These are phyloP conservation scores for Geosmithia putterillii DNA, from an alignment of 2,329 filamentous ascomycete genomes.

Conservation along the genomic window DNA sequence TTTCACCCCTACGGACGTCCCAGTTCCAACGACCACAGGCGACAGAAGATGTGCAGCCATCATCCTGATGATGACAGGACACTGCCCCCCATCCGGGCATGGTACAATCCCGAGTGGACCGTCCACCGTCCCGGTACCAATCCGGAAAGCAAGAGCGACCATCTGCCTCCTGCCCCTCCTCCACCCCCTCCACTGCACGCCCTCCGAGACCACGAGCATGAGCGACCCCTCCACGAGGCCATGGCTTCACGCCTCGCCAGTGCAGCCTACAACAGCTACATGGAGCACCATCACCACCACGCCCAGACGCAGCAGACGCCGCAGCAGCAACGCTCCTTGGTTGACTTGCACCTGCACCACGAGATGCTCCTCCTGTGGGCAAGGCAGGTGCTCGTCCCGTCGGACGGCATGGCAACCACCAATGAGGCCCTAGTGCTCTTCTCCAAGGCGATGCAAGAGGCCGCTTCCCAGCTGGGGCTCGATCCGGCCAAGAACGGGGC, in stretches of 20 bases:
- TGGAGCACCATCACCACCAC: neutral
- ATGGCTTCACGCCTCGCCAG: neutral
- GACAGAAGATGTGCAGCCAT: too few species aligned
- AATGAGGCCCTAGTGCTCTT: neutral
- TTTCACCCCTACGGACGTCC: too few species aligned
- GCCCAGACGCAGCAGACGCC: neutral
- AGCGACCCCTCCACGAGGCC: neutral
- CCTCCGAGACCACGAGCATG: neutral
- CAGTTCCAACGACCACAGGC: too few species aligned
- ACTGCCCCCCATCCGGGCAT: too few species aligned
- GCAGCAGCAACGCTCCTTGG: neutral
- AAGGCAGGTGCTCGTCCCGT: neutral
- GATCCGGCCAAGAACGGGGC: slow-evolving; percentile 2
- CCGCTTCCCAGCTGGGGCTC: neutral
- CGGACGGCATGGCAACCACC: too few species aligned
- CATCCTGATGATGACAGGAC: too few species aligned
- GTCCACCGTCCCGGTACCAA: too few species aligned
- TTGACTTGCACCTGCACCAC: neutral
- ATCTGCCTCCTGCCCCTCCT: neutral
- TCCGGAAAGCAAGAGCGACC: too few species aligned
- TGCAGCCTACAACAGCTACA: neutral
- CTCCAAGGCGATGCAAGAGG: neutral
- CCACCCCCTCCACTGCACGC: neutral
- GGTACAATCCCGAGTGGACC: too few species aligned
- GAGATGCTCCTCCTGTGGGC: neutral